Evolutionary conservation across 208 protist species (phyloP).

Genomic region (Wallacemonas sp.): DNA sequence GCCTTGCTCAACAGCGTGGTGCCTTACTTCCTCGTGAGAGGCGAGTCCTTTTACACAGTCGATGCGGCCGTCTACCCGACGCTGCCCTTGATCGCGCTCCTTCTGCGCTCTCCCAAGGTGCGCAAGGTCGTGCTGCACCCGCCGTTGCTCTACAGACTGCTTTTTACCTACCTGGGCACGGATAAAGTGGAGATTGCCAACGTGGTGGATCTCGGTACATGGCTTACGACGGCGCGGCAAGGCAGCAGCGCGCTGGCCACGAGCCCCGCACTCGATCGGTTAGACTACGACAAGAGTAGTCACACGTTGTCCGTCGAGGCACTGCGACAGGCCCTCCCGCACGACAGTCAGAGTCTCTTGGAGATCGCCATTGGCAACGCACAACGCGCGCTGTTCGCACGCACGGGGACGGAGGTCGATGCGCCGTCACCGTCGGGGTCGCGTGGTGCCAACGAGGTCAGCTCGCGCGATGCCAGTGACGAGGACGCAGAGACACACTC

Average conservation of each 20-base stretch:
- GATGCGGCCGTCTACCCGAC: conserved; percentile 37
- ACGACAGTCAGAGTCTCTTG: conserved; percentile 19
- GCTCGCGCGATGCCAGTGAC: no score
- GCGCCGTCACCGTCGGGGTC: no score
- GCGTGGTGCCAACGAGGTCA: no score
- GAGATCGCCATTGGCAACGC: neutral
- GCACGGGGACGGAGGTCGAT: neutral
- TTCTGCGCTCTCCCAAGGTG: conserved; percentile 44
- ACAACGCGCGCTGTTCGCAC: neutral
- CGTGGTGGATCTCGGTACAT: conserved; percentile 60
- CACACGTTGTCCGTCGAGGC: conserved; percentile 9
- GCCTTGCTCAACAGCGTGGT: conserved; percentile 29
- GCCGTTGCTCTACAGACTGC: conserved; percentile 52
- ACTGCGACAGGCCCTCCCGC: conserved; percentile 19
- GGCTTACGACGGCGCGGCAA: conserved; percentile 34
- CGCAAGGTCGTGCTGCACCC: conserved; percentile 59
- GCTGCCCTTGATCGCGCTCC: conserved; percentile 51
- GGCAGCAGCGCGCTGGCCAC: conserved; percentile 6
- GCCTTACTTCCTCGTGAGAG: conserved; percentile 49
- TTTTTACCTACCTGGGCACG: conserved; percentile 77
- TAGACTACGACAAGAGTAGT: neutral
- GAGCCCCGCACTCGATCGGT: neutral
- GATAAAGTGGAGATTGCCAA: conserved; percentile 63
- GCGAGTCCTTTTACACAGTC: conserved; percentile 49
- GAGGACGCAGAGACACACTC: neutral